Percentiles rank a stretch among this genome's conserved stretches.
Conservation (phyloP, 192 early-diverging fungal genomes). For the Phlyctochytrium bullatum region DNA sequence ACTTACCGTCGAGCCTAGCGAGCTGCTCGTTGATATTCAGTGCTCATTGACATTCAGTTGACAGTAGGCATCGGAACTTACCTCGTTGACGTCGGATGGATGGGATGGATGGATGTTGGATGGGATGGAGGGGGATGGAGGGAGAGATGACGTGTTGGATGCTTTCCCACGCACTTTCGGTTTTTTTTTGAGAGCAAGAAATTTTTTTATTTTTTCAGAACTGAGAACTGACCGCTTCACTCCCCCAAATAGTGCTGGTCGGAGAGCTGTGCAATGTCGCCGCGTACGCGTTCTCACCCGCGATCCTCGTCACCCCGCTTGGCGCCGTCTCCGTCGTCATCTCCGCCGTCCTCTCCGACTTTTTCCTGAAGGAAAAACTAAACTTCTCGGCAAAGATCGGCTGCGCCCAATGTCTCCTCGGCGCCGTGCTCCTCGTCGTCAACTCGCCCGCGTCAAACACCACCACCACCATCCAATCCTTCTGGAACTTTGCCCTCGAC, state of each 20-base stretch:
- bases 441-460: slow-evolving; percentile 42
- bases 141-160: too few species aligned
- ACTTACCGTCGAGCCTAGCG: background rate
- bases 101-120: too few species aligned
- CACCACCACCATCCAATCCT: slow-evolving; percentile 40
- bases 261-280: slow-evolving; percentile 96
- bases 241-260: slow-evolving; percentile 62
- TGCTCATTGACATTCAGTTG: background rate
- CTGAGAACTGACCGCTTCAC: background rate
- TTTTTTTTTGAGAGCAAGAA: too few species aligned
- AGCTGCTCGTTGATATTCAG: background rate
- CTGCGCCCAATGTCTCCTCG: slow-evolving; percentile 60
- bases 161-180: too few species aligned
- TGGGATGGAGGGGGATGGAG: too few species aligned
- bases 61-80: too few species aligned
- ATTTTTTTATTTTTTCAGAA: background rate
- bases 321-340: slow-evolving; percentile 90
- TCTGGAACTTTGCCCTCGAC: slow-evolving; percentile 23
- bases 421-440: slow-evolving; percentile 57
- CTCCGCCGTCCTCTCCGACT: slow-evolving; percentile 58
- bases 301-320: slow-evolving; percentile 93
- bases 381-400: slow-evolving; percentile 64
- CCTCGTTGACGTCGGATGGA: too few species aligned
- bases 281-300: slow-evolving; percentile 95
- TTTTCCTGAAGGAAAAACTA: slow-evolving; percentile 66